Evolutionary conservation across 305 asterid species (phyloP).

Genomic region (Solanum chacoense): DNA sequence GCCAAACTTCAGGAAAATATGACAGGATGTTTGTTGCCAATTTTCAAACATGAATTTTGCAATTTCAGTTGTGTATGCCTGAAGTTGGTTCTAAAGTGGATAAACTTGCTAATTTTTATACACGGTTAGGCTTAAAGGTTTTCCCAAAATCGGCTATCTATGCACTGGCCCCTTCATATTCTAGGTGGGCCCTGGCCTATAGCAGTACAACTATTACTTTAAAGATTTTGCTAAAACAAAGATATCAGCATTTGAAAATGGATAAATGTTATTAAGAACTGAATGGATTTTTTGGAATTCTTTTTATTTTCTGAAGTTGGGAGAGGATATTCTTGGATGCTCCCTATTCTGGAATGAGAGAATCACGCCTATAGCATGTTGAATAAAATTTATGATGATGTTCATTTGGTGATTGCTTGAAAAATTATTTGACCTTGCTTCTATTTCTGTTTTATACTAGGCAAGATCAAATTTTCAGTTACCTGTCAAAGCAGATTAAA

Average conservation of each 20-base stretch:
- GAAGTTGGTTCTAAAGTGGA: not conserved
- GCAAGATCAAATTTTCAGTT: not conserved
- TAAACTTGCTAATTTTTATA: not conserved
- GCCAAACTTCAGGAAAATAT: not conserved
- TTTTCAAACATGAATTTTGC: not conserved
- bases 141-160: not conserved
- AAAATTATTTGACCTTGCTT: not conserved
- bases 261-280: not conserved
- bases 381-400: not conserved
- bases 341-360: not conserved
- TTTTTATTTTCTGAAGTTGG: not conserved
- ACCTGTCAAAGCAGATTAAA: not conserved
- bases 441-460: not conserved
- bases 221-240: not conserved
- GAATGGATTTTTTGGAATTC: not conserved
- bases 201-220: not conserved
- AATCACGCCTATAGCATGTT: not conserved
- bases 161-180: not conserved
- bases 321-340: not conserved
- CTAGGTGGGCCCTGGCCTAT: not conserved
- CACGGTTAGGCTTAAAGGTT: not conserved
- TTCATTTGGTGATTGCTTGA: not conserved
- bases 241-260: not conserved
- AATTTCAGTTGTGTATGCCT: not conserved
- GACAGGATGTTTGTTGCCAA: not conserved